These are phyloP conservation scores for Eimeria tenella DNA, from an alignment of 169 alveolate species.

Conservation along the genomic window DNA sequence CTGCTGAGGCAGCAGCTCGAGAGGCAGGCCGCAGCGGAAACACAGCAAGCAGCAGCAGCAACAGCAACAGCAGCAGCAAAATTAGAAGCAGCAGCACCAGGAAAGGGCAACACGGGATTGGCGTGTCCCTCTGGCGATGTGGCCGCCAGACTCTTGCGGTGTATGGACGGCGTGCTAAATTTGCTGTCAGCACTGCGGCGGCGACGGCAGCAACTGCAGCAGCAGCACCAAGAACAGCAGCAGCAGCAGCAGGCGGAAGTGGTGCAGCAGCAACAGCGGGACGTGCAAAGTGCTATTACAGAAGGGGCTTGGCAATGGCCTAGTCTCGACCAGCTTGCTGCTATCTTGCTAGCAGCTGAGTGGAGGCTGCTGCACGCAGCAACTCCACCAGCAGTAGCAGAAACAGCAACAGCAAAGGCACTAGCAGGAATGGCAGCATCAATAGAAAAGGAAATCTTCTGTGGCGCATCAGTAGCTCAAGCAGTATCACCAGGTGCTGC, in stretches of 20 bases:
- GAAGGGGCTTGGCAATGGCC: conserved; percentile 10
- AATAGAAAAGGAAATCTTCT: not conserved
- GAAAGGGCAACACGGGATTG: not conserved
- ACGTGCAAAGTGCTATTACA: not conserved
- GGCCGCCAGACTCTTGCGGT: not conserved
- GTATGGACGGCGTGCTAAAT: not conserved
- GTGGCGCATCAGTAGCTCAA: not conserved
- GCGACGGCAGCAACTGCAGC: conserved; percentile 20
- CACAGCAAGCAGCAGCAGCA: not conserved
- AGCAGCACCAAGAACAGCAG: not conserved
- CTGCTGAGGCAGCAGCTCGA: conserved; percentile 32
- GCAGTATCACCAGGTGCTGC: not conserved
- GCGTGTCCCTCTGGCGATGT: not conserved
- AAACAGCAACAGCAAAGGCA: not conserved
- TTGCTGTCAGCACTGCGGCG: not conserved
- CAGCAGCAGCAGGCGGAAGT: not conserved
- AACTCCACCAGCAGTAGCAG: not conserved
- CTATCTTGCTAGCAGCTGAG: conserved; percentile 28
- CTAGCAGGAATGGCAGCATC: not conserved
- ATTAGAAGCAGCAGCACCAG: not conserved
- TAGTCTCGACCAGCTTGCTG: not conserved
- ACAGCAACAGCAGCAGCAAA: not conserved
- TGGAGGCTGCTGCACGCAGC: conserved; percentile 30
- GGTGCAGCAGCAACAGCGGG: not conserved
- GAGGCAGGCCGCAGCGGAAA: not conserved